Conservation (phyloP, 805 yeast genomes). For the Candida wancherniae region DNA sequence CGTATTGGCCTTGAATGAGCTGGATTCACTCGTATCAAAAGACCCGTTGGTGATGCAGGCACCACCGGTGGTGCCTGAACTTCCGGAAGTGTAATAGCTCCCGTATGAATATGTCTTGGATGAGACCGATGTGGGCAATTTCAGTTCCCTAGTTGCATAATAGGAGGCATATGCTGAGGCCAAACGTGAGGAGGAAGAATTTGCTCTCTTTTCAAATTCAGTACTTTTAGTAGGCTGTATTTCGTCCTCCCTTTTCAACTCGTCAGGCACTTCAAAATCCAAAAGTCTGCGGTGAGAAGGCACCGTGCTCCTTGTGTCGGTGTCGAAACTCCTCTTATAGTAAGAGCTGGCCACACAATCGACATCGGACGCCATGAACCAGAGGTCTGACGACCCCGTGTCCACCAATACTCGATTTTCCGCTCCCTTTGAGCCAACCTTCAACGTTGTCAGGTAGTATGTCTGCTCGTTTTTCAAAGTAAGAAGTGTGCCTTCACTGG, state of each 20-base stretch:
- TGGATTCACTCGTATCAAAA: neutral
- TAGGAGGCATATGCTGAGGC: no score
- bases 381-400: conserved; percentile 40
- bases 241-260: neutral
- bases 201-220: no score
- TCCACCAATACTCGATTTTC: conserved; percentile 30
- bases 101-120: no score
- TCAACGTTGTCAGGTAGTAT: conserved; percentile 3
- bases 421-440: conserved; percentile 8
- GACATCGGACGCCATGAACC: conserved; percentile 27
- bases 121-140: no score
- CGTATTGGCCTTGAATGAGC: neutral
- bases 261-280: neutral
- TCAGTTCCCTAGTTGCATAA: no score
- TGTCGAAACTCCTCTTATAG: neutral
- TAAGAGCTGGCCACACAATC: neutral
- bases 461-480: conserved; percentile 2
- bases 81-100: no score
- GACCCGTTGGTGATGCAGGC: neutral
- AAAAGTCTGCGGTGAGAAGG: neutral
- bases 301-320: neutral
- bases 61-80: neutral
- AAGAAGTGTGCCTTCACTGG: neutral
- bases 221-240: no score
- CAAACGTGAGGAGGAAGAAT: no score